Base-by-base conservation (phyloP, 305 asterid species). In the Caryopteris hybrid region DNA sequence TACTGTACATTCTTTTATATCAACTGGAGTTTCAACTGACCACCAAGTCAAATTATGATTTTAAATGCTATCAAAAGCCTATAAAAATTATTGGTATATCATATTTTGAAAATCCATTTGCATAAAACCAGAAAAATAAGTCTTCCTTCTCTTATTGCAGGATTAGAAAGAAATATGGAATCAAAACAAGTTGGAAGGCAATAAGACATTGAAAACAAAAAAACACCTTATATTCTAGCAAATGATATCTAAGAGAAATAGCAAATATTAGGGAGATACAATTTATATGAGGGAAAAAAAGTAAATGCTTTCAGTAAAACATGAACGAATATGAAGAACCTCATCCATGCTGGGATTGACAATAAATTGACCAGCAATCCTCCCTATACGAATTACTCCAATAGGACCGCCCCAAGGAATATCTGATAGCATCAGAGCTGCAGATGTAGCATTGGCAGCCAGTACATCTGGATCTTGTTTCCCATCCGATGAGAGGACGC, bases 401-500 rank as follows among this genome's bases (percentile, higher is more conserved):
- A 95, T 85, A n/a, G 96, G 99, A 61, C 97, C 99, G 64, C 84
- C 91, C 99, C 99, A 95, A 68, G 98, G 99, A 60, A 95, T 85
- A 81, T 95, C 99, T 6, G 98, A 89, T 76, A 95, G 65, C 98
- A 89, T 89, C 68, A 95, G 87, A 74, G 98, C 98, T 76, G 98
- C 95, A 62, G 98, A 95, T 53, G 99, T 79, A 18, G 98, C 98
- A 73, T 95, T 95, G 72, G 94, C 99, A 41, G 97, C 95, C 95
- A 95, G 71, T 65, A 95, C 86, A 83, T 91, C 98, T 20, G 98
- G 98, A 76, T 95, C 99, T 64, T 91, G 96, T 73, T 85, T 84
- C 79, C 99, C 98, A 64, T 91, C 97, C 22, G 98, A 95, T n/a
- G 97, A 89, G 69, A 95, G 92, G 64, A 95, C 95, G 68, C 94